Conservation (phyloP, 352 stramenopile genomes). For the Discostella stelligera region DNA sequence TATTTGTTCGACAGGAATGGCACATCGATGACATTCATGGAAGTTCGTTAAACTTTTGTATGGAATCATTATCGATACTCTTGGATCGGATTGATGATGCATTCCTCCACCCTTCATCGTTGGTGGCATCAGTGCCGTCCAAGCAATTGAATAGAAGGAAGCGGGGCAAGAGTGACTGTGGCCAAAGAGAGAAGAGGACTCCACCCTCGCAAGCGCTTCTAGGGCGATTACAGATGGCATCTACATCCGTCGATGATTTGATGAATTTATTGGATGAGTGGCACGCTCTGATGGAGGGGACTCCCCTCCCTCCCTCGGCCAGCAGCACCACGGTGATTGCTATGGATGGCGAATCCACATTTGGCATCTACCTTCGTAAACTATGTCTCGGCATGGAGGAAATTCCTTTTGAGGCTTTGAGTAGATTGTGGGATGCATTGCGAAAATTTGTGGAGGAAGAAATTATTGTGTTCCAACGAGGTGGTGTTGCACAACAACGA, state of each 20-base stretch:
- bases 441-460: slow-evolving; percentile 41
- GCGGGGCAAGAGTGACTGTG: not conserved
- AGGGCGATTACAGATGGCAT: slow-evolving; percentile 34
- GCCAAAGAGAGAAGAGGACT: not conserved
- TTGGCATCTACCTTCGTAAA: slow-evolving; percentile 69
- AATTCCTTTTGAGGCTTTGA: slow-evolving; percentile 67
- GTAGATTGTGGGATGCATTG: slow-evolving; percentile 62
- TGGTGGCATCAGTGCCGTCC: not conserved
- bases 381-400: slow-evolving; percentile 74
- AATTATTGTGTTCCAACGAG: not conserved
- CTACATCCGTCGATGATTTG: slow-evolving; percentile 64
- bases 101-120: not conserved
- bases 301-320: not conserved
- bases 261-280: slow-evolving; percentile 57
- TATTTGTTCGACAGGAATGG: not conserved
- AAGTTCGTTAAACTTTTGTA: slow-evolving; percentile 12
- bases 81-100: slow-evolving; percentile 24
- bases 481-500: not conserved
- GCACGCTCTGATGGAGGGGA: slow-evolving; percentile 25
- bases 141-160: not conserved
- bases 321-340: slow-evolving; percentile 36
- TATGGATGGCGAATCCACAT: slow-evolving; percentile 51
- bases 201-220: slow-evolving; percentile 31
- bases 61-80: slow-evolving; percentile 15
- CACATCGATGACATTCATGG: not conserved